These are phyloP conservation scores for Diaporthe vaccinii DNA, from an alignment of 2,329 filamentous ascomycete species.

Conservation along the genomic window DNA sequence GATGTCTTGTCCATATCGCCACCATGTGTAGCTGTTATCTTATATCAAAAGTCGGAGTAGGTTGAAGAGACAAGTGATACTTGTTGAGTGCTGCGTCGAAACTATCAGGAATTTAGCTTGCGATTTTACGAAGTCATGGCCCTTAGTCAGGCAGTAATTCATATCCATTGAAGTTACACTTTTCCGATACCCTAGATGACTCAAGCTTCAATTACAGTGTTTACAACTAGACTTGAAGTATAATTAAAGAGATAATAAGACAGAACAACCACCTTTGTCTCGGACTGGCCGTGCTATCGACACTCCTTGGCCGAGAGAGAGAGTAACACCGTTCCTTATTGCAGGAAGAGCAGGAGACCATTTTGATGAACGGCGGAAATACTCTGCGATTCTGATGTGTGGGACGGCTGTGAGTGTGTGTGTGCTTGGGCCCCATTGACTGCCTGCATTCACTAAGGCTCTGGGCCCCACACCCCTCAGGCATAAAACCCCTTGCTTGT, in stretches of 20 bases:
- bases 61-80: not conserved
- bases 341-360: not conserved
- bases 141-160: no score
- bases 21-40: not conserved
- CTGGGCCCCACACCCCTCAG: no score
- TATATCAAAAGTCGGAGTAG: not conserved
- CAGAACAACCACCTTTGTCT: not conserved
- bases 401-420: no score
- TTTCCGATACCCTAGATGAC: no score
- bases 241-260: not conserved
- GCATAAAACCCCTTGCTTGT: no score
- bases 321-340: not conserved
- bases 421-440: no score
- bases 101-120: no score
- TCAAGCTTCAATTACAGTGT: not conserved
- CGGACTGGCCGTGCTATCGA: not conserved
- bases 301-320: not conserved
- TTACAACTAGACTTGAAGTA: not conserved
- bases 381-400: not conserved
- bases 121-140: no score
- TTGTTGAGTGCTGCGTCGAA: no score
- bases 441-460: no score
- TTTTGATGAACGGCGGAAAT: not conserved
- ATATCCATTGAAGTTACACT: not conserved
- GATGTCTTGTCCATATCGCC: not conserved